phyloP scores from a whole-genome alignment of 805 yeast genomes.

The Monosporozyma aerobia region DNA sequence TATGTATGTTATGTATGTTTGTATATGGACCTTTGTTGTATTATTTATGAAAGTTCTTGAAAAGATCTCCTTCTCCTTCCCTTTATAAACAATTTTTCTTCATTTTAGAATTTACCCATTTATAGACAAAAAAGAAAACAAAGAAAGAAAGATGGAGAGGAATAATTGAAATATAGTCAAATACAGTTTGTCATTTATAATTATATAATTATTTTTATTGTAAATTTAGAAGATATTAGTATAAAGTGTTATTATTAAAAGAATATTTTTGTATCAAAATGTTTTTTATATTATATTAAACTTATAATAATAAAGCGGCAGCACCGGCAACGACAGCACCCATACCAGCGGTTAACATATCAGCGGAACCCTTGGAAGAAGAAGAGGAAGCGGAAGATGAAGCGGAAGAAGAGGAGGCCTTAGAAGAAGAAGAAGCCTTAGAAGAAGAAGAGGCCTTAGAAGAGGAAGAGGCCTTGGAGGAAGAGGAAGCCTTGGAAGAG shows the following conservation, averaged over 20 bases:
- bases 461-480: conserved; percentile 5
- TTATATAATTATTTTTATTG: neutral
- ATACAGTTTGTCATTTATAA: neutral
- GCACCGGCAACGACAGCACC: conserved; percentile 17
- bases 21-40: no score
- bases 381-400: conserved; percentile 5
- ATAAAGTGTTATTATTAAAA: neutral
- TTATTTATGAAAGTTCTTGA: neutral
- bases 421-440: conserved; percentile 7
- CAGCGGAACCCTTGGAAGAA: conserved; percentile 7
- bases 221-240: neutral
- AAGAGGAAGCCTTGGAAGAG: conserved; percentile 5
- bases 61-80: neutral
- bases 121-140: neutral
- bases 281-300: conserved; percentile 1
- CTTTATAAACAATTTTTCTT: no score
- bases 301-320: conserved; percentile 13
- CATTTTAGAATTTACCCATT: neutral
- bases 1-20: no score
- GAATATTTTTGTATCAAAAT: neutral
- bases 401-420: conserved; percentile 7
- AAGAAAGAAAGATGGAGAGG: neutral
- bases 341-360: conserved; percentile 10
- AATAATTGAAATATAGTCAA: neutral
- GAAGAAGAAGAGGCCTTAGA: conserved; percentile 5